These are phyloP conservation scores for Backusella mclennaniae DNA, from an alignment of 192 early-diverging fungal genomes.

Conservation along the genomic window DNA sequence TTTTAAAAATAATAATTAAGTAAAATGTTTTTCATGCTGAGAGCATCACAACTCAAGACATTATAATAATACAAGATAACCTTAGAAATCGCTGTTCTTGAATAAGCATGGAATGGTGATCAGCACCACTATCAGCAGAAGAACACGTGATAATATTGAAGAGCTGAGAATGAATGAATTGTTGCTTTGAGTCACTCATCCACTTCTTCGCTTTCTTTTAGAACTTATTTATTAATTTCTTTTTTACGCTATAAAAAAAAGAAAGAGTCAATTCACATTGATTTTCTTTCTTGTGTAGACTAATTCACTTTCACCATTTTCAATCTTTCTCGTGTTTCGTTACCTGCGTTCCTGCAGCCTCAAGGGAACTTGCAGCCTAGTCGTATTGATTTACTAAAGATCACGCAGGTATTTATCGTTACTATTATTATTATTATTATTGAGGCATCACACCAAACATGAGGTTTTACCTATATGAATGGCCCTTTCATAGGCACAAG, in stretches of 20 bases:
- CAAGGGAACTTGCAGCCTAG: conserved; percentile 15
- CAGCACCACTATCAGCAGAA: neutral
- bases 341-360: conserved; percentile 11
- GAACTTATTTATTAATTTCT: neutral
- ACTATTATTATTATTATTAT: no score
- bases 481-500: conserved; percentile 27
- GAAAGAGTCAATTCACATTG: neutral
- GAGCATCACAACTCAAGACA: no score
- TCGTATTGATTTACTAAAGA: conserved; percentile 34
- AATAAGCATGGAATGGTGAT: neutral
- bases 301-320: conserved; percentile 10
- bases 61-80: no score
- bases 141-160: neutral
- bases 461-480: neutral
- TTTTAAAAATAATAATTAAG: no score
- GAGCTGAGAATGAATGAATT: neutral
- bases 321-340: conserved; percentile 12
- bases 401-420: conserved; percentile 21
- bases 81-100: no score
- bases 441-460: neutral
- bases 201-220: neutral
- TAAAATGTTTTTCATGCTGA: no score
- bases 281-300: neutral
- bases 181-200: neutral
- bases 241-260: neutral